Evolutionary conservation across 225 moss, liverwort and hornwort species (phyloP).

Genomic region (Ulota crispa): DNA sequence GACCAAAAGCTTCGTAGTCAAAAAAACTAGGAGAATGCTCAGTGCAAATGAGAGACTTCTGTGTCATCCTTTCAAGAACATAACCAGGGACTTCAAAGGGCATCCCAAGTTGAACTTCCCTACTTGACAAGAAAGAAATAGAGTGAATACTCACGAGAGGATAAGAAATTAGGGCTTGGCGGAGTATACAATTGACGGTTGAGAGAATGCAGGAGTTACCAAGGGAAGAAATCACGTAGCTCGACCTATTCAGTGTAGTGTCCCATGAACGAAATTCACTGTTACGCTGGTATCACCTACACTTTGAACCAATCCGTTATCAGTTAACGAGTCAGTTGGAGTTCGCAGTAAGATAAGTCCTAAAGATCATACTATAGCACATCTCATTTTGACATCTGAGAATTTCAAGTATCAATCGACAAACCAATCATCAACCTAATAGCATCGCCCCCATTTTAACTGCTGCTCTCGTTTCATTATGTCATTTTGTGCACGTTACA

Average conservation of each 20-base stretch:
- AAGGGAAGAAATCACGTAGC: neutral
- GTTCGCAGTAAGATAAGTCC: neutral
- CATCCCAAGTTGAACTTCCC: neutral
- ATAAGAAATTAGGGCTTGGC: slow-evolving; percentile 6
- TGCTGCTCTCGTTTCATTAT: slow-evolving; percentile 4
- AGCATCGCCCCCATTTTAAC: neutral
- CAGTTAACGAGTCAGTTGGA: neutral
- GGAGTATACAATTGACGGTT: slow-evolving; percentile 9
- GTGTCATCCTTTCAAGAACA: neutral
- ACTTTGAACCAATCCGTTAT: neutral
- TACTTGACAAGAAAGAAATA: neutral
- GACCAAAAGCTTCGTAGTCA: neutral
- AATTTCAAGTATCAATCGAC: neutral
- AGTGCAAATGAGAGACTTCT: slow-evolving; percentile 8
- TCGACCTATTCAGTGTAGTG: neutral
- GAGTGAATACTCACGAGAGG: neutral
- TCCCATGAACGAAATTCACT: neutral
- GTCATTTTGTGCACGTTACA: neutral
- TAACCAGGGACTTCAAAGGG: slow-evolving; percentile 10
- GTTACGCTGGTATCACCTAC: neutral
- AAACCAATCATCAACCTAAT: neutral
- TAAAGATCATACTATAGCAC: neutral
- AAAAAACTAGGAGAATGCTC: neutral
- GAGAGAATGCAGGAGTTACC: slow-evolving; percentile 17
- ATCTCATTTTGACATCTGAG: neutral